phyloP scores from a whole-genome alignment of 805 yeast species.

The Nakazawaea ambrosiae region DNA sequence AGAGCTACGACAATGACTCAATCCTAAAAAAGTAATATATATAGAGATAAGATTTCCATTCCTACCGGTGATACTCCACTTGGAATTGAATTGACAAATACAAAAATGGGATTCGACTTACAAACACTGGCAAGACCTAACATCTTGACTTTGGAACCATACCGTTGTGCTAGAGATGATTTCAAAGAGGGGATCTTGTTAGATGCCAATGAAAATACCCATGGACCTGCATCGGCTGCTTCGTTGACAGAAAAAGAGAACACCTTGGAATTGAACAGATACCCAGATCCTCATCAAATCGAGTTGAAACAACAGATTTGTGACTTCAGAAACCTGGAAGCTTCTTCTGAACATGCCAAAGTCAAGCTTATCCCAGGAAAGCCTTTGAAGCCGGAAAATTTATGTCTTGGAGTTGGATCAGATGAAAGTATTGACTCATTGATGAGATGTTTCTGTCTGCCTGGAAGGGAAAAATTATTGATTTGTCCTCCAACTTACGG shows the following conservation, averaged over 20 bases:
- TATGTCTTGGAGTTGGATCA: slow-evolving; percentile 94
- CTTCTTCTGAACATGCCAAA: slow-evolving; percentile 17
- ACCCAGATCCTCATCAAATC: slow-evolving; percentile 94
- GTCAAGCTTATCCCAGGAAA: slow-evolving; percentile 18
- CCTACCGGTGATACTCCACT: too few relatives aligned
- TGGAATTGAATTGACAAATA: too few relatives aligned
- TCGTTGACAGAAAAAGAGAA: slow-evolving; percentile 38
- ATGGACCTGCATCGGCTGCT: slow-evolving; percentile 67
- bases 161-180: slow-evolving; percentile 95
- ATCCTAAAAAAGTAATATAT: too few relatives aligned
- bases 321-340: slow-evolving; percentile 58
- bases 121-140: slow-evolving; percentile 74
- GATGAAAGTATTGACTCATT: slow-evolving; percentile 92
- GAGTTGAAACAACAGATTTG: slow-evolving; percentile 68
- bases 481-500: slow-evolving; percentile 96
- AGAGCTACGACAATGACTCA: too few relatives aligned
- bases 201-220: slow-evolving; percentile 95
- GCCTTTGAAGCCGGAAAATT: slow-evolving; percentile 52
- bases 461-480: slow-evolving; percentile 75
- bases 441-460: slow-evolving; percentile 76
- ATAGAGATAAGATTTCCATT: too few relatives aligned
- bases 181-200: slow-evolving; percentile 80
- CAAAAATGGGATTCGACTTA: slow-evolving; percentile 40
- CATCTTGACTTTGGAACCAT: slow-evolving; percentile 76
- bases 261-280: slow-evolving; percentile 65